Evolutionary conservation across 176 grass and related monocot genomes (phyloP), one percentile per base, ranked within the genome.

Genomic region (Aegilops sharonensis): DNA sequence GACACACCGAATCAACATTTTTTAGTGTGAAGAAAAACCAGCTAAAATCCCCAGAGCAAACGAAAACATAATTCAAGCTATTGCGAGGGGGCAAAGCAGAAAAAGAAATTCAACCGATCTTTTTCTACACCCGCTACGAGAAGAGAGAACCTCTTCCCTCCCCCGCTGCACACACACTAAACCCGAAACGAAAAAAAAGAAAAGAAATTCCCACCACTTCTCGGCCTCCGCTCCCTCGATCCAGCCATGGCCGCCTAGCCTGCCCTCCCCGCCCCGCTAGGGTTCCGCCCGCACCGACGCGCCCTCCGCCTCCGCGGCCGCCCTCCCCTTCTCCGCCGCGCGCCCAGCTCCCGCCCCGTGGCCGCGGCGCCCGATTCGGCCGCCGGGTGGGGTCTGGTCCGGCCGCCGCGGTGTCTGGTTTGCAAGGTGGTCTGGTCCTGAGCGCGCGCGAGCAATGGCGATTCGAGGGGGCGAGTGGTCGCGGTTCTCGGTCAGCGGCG

Each of bases 161-260:
- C 68, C 7, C 5, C 59, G 50, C 15, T 36, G 68, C 34, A 11
- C 34, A 40, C 72, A 64, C 34, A 40, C 72, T 70, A 81, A 85
- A 84, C 48, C 78, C 70, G 17, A 64, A 77, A 29, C 27, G 27
- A 10, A 29, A 79, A 84, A 74, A 67, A 39, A 25, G 0, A 37
- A 64, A 84, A 78, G 68, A 25, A 75, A 75, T 75, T 75, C 72
- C 40, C 84, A n/a, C 74, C 78, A 36, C 80, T 72, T 39, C 56
- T 64, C 47, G 64, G 47, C 25, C 30, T 50, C 77, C 67, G 25
- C 87, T 61, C 83, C 83, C 82, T 88, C 85, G 85, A 88, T 91
- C 90, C 82, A 84, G 86, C 63, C 71, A 91, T 88, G 86, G 90
- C 77, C 39, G 77, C 85, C 82, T 88, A 75, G 72, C 14, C 72